Conservation (phyloP, 2,329 filamentous ascomycete species). For the Fusarium cyanostomum region DNA sequence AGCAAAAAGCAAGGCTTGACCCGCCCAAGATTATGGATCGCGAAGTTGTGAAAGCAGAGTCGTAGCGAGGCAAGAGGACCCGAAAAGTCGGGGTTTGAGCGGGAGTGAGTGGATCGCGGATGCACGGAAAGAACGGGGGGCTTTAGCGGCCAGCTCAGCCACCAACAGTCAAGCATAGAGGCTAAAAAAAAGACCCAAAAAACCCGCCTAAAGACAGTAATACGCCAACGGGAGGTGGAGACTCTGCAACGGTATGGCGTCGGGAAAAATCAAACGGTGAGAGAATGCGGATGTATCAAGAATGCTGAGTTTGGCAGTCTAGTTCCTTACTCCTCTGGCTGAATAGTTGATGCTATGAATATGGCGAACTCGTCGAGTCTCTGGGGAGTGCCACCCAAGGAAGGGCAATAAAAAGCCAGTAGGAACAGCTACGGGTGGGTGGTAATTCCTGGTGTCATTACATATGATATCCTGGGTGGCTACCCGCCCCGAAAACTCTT, state of each 20-base stretch:
- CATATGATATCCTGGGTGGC: too few relatives aligned
- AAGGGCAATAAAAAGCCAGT: too few relatives aligned
- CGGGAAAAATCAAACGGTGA: conserved; percentile 22
- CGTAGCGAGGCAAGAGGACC: background rate
- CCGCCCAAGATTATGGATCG: conserved; percentile 12
- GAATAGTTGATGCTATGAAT: too few relatives aligned
- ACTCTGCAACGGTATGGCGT: conserved; percentile 23
- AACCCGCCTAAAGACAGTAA: background rate
- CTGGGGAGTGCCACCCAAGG: too few relatives aligned
- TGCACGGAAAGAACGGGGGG: background rate
- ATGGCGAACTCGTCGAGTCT: too few relatives aligned
- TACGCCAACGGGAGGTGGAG: conserved; percentile 10
- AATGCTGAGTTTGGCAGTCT: too few relatives aligned
- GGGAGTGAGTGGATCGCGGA: conserved; percentile 14
- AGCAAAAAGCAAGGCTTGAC: conserved; percentile 5
- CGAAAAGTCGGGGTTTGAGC: conserved; percentile 10
- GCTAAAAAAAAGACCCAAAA: conserved; percentile 10
- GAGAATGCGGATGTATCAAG: background rate
- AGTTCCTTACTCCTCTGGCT: too few relatives aligned
- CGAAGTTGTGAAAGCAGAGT: background rate
- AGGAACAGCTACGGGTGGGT: too few relatives aligned
- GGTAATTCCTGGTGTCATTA: too few relatives aligned
- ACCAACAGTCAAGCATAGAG: conserved; percentile 20
- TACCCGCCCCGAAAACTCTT: too few relatives aligned
- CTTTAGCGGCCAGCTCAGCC: conserved; percentile 32